A percentile compares a stretch with the other conserved stretches of the same genome.
phyloP scores from a whole-genome alignment of 257 asterid genomes.

The Ilex asprella region DNA sequence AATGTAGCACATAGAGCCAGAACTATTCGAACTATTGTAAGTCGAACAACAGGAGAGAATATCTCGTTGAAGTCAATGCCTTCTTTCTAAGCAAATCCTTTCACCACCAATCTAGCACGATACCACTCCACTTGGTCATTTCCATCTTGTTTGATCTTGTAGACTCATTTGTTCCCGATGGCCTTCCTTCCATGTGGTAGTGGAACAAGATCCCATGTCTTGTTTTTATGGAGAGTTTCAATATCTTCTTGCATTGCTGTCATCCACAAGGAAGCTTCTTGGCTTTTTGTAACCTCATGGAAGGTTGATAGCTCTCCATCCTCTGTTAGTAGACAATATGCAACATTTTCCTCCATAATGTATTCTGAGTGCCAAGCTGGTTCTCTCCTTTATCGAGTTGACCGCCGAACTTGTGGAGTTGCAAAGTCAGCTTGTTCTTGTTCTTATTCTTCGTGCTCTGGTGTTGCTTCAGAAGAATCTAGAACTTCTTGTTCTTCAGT shows the following conservation, averaged over 20 bases:
- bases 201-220: constrained; percentile 13
- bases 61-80: too few species aligned
- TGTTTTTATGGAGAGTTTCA: constrained; percentile 7
- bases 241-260: constrained; percentile 14
- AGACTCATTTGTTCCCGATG: constrained; percentile 1
- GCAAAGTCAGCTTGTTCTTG: background rate
- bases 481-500: background rate
- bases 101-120: too few species aligned
- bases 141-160: constrained; percentile 1
- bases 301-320: constrained; percentile 14
- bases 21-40: too few species aligned
- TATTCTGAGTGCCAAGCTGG: constrained; percentile 14
- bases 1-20: too few species aligned
- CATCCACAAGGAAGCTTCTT: constrained; percentile 8
- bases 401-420: background rate
- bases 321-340: constrained; percentile 12
- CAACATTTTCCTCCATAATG: constrained; percentile 8
- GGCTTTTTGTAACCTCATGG: constrained; percentile 3
- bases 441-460: constrained; percentile 1
- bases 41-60: too few species aligned
- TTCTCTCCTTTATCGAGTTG: background rate
- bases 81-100: too few species aligned
- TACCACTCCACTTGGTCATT: constrained; percentile 8
- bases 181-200: too few species aligned
- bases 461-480: constrained; percentile 6